A percentile compares a stretch with the other conserved stretches of the same genome.
Evolutionary conservation across 2,329 filamentous ascomycete genomes (phyloP).

Genomic region (Raffaelea ambrosiae): DNA sequence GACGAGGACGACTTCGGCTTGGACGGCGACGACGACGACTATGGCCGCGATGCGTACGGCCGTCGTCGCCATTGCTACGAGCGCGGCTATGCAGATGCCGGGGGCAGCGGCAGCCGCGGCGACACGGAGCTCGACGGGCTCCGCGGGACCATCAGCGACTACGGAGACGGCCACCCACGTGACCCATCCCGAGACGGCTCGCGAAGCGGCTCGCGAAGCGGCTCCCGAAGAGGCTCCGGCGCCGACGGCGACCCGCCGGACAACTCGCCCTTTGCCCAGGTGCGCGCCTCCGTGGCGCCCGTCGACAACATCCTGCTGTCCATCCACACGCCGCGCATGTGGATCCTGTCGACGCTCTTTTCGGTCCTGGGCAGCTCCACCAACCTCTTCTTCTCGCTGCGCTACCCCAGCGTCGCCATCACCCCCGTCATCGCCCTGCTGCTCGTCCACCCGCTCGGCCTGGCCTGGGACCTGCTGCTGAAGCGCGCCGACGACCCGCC

Average conservation of each 20-base stretch:
- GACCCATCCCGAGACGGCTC: neutral
- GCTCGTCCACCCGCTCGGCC: slow-evolving; percentile 74
- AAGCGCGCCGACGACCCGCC: slow-evolving; percentile 52
- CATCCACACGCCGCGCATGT: slow-evolving; percentile 84
- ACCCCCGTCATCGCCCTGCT: slow-evolving; percentile 81
- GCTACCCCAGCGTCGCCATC: slow-evolving; percentile 85
- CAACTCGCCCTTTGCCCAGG: slow-evolving; percentile 69
- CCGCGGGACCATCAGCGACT: too few relatives aligned
- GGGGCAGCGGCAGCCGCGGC: neutral
- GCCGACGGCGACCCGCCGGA: slow-evolving; percentile 37
- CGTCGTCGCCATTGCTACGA: neutral
- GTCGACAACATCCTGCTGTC: slow-evolving; percentile 70
- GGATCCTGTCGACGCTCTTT: slow-evolving; percentile 71
- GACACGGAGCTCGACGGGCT: too few relatives aligned
- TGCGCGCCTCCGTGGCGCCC: slow-evolving; percentile 69
- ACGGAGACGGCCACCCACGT: too few relatives aligned
- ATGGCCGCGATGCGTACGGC: neutral
- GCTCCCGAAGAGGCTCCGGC: neutral
- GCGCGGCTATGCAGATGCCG: neutral
- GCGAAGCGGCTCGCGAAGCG: neutral
- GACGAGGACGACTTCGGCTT: neutral
- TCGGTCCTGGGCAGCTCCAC: slow-evolving; percentile 74
- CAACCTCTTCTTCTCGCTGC: slow-evolving; percentile 80
- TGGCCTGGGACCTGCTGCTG: slow-evolving; percentile 66
- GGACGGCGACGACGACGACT: neutral